Conservation (phyloP, 2,329 filamentous ascomycete genomes). For the Fulvia fulva region DNA sequence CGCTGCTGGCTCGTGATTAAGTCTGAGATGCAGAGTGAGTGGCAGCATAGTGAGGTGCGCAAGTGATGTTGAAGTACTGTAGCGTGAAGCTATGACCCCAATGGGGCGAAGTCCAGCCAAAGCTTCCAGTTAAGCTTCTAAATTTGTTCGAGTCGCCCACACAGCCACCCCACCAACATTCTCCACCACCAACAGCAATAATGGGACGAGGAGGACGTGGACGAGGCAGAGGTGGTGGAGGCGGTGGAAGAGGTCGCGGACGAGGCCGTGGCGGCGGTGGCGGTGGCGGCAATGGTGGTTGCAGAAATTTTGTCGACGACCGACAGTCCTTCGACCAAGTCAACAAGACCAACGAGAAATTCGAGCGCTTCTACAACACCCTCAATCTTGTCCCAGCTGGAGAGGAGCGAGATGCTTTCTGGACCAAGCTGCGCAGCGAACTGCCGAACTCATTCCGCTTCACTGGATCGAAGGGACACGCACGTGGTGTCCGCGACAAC, state of each 20-base stretch:
- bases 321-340: conserved; percentile 56
- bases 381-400: conserved; percentile 67
- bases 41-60: neutral
- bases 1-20: neutral
- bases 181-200: conserved; percentile 13
- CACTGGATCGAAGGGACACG: conserved; percentile 91
- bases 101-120: neutral
- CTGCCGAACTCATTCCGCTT: conserved; percentile 97
- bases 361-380: conserved; percentile 82
- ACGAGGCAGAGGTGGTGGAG: conserved; percentile 21
- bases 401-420: conserved; percentile 75
- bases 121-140: neutral
- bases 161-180: neutral
- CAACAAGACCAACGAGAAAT: conserved; percentile 74
- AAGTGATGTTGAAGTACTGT: neutral
- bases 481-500: conserved; percentile 84
- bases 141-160: neutral
- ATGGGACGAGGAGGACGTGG: neutral
- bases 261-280: conserved; percentile 24
- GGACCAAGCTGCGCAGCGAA: conserved; percentile 76
- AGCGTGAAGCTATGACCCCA: neutral
- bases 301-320: conserved; percentile 28
- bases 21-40: neutral
- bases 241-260: conserved; percentile 21
- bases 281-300: conserved; percentile 25